A percentile compares a stretch with the other conserved stretches of the same genome.
phyloP scores from a whole-genome alignment of 768 basidiomycete species.

The Podaxis sp. region DNA sequence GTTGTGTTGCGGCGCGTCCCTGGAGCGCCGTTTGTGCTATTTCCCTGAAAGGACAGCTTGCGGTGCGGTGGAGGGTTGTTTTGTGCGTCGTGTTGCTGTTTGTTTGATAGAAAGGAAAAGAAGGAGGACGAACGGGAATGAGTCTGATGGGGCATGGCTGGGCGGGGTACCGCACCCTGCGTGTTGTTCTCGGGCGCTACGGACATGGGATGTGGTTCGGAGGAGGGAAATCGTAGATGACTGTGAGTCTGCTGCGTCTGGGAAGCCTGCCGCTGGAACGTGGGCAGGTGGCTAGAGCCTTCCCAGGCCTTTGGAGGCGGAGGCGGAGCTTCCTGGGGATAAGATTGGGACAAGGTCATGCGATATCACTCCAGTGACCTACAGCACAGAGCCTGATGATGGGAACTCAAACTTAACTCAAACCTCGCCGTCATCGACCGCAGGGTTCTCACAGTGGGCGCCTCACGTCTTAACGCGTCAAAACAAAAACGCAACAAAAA shows the following conservation, averaged over 20 bases:
- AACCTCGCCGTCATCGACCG: too few relatives aligned
- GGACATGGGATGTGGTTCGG: constrained; percentile 16
- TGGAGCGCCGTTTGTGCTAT: constrained; percentile 18
- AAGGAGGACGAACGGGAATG: constrained; percentile 63
- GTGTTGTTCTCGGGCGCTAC: constrained; percentile 12
- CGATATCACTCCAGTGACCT: constrained; percentile 12
- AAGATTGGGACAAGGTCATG: constrained; percentile 9
- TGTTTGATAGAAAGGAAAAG: constrained; percentile 55
- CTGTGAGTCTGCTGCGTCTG: constrained; percentile 16
- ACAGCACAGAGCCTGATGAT: not conserved
- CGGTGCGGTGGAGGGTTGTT: not conserved
- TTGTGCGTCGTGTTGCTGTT: constrained; percentile 18
- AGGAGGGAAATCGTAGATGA: constrained; percentile 20
- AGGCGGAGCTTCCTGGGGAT: constrained; percentile 9
- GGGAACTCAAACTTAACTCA: not conserved
- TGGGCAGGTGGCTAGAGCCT: not conserved
- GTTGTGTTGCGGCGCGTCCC: not conserved
- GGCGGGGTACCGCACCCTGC: constrained; percentile 19
- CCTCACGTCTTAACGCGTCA: not conserved
- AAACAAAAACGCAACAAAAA: not conserved
- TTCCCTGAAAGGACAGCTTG: not conserved
- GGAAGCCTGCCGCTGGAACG: constrained; percentile 1
- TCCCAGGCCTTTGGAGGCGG: not conserved
- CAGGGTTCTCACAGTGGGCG: not conserved
- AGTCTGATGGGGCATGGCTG: constrained; percentile 20